Evolutionary conservation across 2,329 filamentous ascomycete species (phyloP).

Genomic region (Pyrenochaeta sp.): DNA sequence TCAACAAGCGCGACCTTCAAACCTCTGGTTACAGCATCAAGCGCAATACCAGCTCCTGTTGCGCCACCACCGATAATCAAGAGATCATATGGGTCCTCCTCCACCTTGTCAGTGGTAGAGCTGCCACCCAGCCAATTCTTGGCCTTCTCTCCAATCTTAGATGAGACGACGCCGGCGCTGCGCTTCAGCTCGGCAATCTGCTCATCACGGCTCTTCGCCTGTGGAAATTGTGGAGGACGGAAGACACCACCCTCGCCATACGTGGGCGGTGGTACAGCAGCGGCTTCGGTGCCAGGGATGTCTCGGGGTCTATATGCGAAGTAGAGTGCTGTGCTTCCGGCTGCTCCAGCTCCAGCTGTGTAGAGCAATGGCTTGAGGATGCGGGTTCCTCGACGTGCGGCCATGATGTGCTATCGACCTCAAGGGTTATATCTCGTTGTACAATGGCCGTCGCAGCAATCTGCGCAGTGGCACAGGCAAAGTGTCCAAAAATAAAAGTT

Average conservation of each 20-base stretch:
- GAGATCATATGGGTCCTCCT: conserved; percentile 72
- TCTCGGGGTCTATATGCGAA: conserved; percentile 73
- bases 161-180: conserved; percentile 54
- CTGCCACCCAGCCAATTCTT: conserved; percentile 53
- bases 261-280: conserved; percentile 73
- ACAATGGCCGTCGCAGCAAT: conserved; percentile 9
- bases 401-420: conserved; percentile 34
- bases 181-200: conserved; percentile 68
- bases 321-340: conserved; percentile 66
- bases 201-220: conserved; percentile 66
- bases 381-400: conserved; percentile 50
- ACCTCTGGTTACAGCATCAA: conserved; percentile 80
- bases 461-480: conserved; percentile 10
- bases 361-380: conserved; percentile 67
- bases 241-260: conserved; percentile 74
- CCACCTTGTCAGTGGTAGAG: conserved; percentile 31
- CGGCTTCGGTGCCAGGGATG: conserved; percentile 73
- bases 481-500: conserved; percentile 7
- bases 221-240: conserved; percentile 70
- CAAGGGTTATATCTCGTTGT: conserved; percentile 4
- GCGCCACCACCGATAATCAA: conserved; percentile 81
- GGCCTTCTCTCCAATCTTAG: conserved; percentile 41
- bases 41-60: conserved; percentile 79
- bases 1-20: conserved; percentile 83
- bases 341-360: conserved; percentile 62